A percentile compares a stretch with the other conserved stretches of the same genome.
These are phyloP conservation scores for Diaporthe vaccinii DNA, from an alignment of 2,329 filamentous ascomycete species.

Conservation along the genomic window DNA sequence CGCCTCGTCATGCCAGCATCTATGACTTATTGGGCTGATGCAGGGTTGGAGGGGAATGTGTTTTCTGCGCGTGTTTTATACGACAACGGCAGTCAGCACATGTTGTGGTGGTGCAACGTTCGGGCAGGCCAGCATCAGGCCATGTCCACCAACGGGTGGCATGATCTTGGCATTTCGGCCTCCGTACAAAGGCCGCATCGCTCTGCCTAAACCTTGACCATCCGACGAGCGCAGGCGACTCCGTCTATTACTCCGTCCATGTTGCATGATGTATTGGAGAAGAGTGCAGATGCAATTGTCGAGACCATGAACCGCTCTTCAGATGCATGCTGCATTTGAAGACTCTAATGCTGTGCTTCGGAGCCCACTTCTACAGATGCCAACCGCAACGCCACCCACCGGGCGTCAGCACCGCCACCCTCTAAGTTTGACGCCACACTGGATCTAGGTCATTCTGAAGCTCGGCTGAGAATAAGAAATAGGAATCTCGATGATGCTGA, in stretches of 20 bases:
- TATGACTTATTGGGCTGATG: background rate
- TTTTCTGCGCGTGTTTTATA: conserved; percentile 20
- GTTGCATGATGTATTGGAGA: background rate
- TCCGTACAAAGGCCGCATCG: background rate
- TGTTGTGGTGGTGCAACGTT: background rate
- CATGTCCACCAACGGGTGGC: conserved; percentile 27
- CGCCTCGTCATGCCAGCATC: conserved; percentile 45
- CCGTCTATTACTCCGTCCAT: background rate
- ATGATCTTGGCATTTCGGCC: conserved; percentile 34
- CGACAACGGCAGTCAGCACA: background rate
- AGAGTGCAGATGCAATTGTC: background rate
- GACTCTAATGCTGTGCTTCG: background rate
- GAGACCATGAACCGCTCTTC: background rate
- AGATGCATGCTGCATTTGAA: no score
- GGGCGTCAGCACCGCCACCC: background rate
- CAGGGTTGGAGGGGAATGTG: background rate
- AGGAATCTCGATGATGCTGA: no score
- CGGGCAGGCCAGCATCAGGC: conserved; percentile 34
- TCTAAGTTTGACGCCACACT: conserved; percentile 1
- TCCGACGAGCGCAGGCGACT: background rate
- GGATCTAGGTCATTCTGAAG: background rate
- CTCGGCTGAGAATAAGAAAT: no score
- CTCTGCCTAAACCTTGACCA: background rate
- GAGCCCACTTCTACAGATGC: background rate
- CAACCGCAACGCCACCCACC: background rate